A percentile compares a stretch with the other conserved stretches of the same genome.
These are phyloP conservation scores for Akanthomyces uredinophilus DNA, from an alignment of 2,329 filamentous ascomycete species.

Conservation along the genomic window DNA sequence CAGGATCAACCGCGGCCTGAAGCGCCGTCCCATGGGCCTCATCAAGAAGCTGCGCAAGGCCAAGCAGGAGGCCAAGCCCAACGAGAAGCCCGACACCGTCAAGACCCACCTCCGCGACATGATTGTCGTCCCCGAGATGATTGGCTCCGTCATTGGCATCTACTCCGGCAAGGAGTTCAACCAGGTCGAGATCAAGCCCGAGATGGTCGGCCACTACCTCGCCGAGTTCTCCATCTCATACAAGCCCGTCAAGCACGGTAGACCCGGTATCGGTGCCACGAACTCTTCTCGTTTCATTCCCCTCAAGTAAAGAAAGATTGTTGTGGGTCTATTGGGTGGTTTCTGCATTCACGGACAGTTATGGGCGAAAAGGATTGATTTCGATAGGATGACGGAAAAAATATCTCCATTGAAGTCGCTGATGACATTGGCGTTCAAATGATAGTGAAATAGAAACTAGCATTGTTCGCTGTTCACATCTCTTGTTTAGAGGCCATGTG, in stretches of 20 bases:
- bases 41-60: slow-evolving; percentile 99
- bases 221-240: slow-evolving; percentile 99
- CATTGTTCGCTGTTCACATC: slow-evolving; percentile 29
- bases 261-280: slow-evolving; percentile 99
- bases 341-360: slow-evolving; percentile 54
- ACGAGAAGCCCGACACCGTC: slow-evolving; percentile 99
- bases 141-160: slow-evolving; percentile 95
- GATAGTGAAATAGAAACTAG: slow-evolving; percentile 38
- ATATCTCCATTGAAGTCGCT: slow-evolving; percentile 40
- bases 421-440: slow-evolving; percentile 39
- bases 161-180: slow-evolving; percentile 99
- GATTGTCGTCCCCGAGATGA: slow-evolving; percentile 99
- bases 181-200: slow-evolving; percentile 99
- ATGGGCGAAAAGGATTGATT: slow-evolving; percentile 54
- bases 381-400: slow-evolving; percentile 43
- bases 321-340: slow-evolving; percentile 40
- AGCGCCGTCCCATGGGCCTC: slow-evolving; percentile 99
- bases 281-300: slow-evolving; percentile 99
- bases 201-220: slow-evolving; percentile 99
- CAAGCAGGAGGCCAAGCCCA: slow-evolving; percentile 97
- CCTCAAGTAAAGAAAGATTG: slow-evolving; percentile 81
- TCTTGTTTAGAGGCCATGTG: neutral
- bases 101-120: slow-evolving; percentile 99
- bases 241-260: slow-evolving; percentile 99
- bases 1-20: slow-evolving; percentile 99